These are phyloP conservation scores for Nissolia schottii DNA, from an alignment of 306 rosid species.

Conservation along the genomic window DNA sequence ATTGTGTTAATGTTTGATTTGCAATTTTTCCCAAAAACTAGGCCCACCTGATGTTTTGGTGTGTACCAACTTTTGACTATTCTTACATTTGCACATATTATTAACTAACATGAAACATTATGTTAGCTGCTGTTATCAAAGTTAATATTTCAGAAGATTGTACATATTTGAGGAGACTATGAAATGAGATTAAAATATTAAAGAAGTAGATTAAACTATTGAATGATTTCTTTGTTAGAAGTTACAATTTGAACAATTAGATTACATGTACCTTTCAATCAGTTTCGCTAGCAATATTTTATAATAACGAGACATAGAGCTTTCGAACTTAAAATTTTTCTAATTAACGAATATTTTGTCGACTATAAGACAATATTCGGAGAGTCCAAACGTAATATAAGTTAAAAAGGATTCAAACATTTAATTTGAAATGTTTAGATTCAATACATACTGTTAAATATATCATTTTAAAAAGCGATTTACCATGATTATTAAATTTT, in stretches of 20 bases:
- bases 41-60: neutral
- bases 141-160: neutral
- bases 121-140: neutral
- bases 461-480: neutral
- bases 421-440: neutral
- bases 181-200: neutral
- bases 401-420: neutral
- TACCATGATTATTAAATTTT: neutral
- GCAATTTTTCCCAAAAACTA: neutral
- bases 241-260: neutral
- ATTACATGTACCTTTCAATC: neutral
- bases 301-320: neutral
- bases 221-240: neutral
- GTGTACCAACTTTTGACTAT: neutral
- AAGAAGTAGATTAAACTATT: neutral
- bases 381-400: neutral
- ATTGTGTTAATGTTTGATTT: conserved; percentile 8
- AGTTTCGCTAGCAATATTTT: neutral
- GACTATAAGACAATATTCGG: neutral
- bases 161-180: neutral
- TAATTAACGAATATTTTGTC: neutral
- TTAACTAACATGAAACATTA: neutral
- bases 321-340: neutral
- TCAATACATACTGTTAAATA: neutral
- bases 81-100: neutral